A percentile compares a stretch with the other conserved stretches of the same genome.
Evolutionary conservation across 1,139 yeast species (phyloP).

Genomic region (Spathaspora sp.): DNA sequence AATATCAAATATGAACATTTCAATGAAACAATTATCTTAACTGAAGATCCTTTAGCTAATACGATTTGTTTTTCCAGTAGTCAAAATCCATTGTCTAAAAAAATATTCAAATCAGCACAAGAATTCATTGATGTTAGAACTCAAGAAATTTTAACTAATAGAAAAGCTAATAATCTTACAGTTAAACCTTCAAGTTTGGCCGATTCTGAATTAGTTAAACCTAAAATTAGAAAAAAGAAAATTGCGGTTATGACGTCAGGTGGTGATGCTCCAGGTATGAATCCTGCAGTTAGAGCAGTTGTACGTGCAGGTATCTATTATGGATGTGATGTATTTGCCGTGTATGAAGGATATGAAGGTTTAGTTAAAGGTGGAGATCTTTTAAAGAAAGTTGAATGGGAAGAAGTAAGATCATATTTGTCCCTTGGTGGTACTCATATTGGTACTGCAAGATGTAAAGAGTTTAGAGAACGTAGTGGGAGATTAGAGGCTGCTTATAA

Average conservation of each 20-base stretch:
- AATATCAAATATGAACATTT: conserved; percentile 17
- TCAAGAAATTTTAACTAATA: conserved; percentile 10
- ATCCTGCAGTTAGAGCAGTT: conserved; percentile 91
- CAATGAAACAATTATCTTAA: conserved; percentile 20
- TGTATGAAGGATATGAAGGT: conserved; percentile 95
- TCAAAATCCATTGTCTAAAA: conserved; percentile 28
- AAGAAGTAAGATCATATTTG: conserved; percentile 89
- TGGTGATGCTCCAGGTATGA: conserved; percentile 99
- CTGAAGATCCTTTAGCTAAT: conserved; percentile 61
- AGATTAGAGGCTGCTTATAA: conserved; percentile 80
- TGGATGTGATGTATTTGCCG: conserved; percentile 94
- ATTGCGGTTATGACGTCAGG: conserved; percentile 98
- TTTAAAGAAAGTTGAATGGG: conserved; percentile 82
- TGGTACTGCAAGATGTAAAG: conserved; percentile 93
- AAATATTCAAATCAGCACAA: conserved; percentile 28
- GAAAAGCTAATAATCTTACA: conserved; percentile 1
- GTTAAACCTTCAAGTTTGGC: conserved; percentile 3
- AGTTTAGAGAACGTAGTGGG: conserved; percentile 81
- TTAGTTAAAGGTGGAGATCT: conserved; percentile 80
- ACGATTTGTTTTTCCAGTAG: conserved; percentile 42
- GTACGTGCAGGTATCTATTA: conserved; percentile 84
- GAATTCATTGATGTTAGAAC: conserved; percentile 21
- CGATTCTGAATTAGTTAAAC: conserved; percentile 12
- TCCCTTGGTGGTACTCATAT: conserved; percentile 92
- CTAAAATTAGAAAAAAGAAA: conserved; percentile 39